These are phyloP conservation scores for Astragalus glycyphyllos DNA, from an alignment of 306 rosid genomes.

Conservation along the genomic window DNA sequence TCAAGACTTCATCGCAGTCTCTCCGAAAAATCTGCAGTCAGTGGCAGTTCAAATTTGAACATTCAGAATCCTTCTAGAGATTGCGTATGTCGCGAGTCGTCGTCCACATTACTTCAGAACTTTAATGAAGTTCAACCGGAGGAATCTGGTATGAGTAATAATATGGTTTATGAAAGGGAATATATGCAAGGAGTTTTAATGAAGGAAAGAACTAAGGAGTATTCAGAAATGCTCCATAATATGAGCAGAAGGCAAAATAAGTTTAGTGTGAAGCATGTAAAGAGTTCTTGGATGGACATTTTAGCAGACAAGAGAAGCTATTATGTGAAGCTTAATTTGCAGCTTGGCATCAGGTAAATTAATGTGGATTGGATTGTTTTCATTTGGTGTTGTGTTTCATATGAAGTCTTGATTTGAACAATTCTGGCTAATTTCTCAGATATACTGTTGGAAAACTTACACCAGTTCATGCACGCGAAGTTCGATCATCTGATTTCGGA, in stretches of 20 bases:
- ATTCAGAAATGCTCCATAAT: slow-evolving; percentile 49
- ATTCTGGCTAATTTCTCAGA: slow-evolving; percentile 65
- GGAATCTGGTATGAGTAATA: slow-evolving; percentile 37
- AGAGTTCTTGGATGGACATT: slow-evolving; percentile 53
- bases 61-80: slow-evolving; percentile 46
- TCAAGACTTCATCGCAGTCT: slow-evolving; percentile 62
- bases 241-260: slow-evolving; percentile 58
- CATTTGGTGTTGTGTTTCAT: slow-evolving; percentile 25
- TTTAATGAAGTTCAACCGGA: slow-evolving; percentile 54
- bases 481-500: slow-evolving; percentile 92
- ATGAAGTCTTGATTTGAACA: slow-evolving; percentile 29
- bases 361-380: slow-evolving; percentile 7
- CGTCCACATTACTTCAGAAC: slow-evolving; percentile 40
- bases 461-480: slow-evolving; percentile 95
- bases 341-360: slow-evolving; percentile 61
- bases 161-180: slow-evolving; percentile 73
- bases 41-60: slow-evolving; percentile 49
- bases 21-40: slow-evolving; percentile 56
- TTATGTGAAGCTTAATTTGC: slow-evolving; percentile 61
- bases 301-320: slow-evolving; percentile 47
- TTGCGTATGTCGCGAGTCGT: slow-evolving; percentile 47
- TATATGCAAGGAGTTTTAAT: slow-evolving; percentile 93
- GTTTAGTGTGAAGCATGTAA: slow-evolving; percentile 50
- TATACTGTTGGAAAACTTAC: slow-evolving; percentile 98
- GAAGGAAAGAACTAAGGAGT: slow-evolving; percentile 62